phyloP scores from a whole-genome alignment of 176 grass and related monocot genomes.

The Raddia distichophylla region DNA sequence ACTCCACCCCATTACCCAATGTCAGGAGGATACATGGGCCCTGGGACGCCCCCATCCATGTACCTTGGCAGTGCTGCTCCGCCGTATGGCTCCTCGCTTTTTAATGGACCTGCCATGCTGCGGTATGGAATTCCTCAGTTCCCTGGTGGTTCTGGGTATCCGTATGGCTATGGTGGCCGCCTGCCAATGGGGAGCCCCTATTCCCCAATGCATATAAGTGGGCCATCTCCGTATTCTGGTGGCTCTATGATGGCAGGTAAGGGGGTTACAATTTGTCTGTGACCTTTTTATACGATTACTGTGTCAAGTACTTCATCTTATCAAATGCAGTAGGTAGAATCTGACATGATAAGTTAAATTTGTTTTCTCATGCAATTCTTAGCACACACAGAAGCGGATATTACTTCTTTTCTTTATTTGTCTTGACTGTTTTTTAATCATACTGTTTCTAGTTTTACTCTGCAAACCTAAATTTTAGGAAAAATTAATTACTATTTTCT shows the following conservation, averaged over 20 bases:
- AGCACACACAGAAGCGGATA: background rate
- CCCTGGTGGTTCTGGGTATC: conserved; percentile 69
- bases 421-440: background rate
- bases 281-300: background rate
- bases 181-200: conserved; percentile 77
- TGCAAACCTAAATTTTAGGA: background rate
- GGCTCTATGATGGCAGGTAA: conserved; percentile 77
- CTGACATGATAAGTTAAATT: background rate
- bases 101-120: conserved; percentile 55
- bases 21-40: conserved; percentile 59
- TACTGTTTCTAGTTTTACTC: background rate
- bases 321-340: background rate
- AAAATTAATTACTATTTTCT: background rate
- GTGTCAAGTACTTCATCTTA: conserved; percentile 6
- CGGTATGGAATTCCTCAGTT: conserved; percentile 66
- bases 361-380: background rate
- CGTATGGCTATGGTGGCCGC: conserved; percentile 66
- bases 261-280: background rate
- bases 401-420: background rate
- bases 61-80: conserved; percentile 57
- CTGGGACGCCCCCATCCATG: conserved; percentile 65
- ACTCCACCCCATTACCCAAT: conserved; percentile 53
- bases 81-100: conserved; percentile 62
- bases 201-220: conserved; percentile 59
- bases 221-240: conserved; percentile 58